Evolutionary conservation across 495 filamentous ascomycete species (phyloP).

Genomic region (Penicillium coprophilum): DNA sequence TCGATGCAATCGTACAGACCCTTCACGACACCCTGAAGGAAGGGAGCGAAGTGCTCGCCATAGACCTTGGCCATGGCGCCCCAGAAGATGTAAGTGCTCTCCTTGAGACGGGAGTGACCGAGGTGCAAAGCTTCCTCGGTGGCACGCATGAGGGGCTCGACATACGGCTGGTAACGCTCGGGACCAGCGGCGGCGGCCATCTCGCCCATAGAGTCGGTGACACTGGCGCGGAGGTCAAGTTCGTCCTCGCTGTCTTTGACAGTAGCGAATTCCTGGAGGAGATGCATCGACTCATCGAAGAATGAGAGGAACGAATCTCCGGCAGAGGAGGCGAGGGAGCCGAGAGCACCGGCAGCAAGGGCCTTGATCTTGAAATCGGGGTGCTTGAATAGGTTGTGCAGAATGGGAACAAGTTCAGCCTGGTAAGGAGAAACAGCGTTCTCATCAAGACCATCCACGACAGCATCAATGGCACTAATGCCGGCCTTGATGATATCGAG

Average conservation of each 20-base stretch:
- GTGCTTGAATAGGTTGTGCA: constrained; percentile 77
- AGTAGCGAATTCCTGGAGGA: constrained; percentile 75
- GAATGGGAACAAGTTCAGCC: constrained; percentile 74
- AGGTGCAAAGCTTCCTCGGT: constrained; percentile 90
- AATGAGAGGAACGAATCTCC: constrained; percentile 83
- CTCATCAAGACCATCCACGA: constrained; percentile 85
- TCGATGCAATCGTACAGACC: constrained; percentile 82
- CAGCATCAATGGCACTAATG: constrained; percentile 86
- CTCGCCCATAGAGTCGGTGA: constrained; percentile 87
- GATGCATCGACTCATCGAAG: constrained; percentile 84
- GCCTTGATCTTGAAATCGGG: constrained; percentile 87
- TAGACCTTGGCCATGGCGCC: constrained; percentile 93
- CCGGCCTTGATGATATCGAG: constrained; percentile 83
- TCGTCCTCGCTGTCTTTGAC: constrained; percentile 89
- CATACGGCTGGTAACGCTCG: constrained; percentile 84
- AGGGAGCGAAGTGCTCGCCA: constrained; percentile 81
- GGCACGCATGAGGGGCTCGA: constrained; percentile 81
- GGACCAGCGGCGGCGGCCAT: constrained; percentile 87
- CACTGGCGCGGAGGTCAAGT: constrained; percentile 82
- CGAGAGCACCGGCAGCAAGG: constrained; percentile 83
- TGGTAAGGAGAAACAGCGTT: constrained; percentile 81
- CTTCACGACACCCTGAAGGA: constrained; percentile 81
- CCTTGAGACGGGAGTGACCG: constrained; percentile 82
- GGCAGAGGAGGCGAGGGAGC: constrained; percentile 81
- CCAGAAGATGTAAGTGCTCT: constrained; percentile 97